Percentiles rank a stretch among this genome's conserved stretches.
Evolutionary conservation across 768 basidiomycete species (phyloP).

Genomic region (Hericium erinaceus): DNA sequence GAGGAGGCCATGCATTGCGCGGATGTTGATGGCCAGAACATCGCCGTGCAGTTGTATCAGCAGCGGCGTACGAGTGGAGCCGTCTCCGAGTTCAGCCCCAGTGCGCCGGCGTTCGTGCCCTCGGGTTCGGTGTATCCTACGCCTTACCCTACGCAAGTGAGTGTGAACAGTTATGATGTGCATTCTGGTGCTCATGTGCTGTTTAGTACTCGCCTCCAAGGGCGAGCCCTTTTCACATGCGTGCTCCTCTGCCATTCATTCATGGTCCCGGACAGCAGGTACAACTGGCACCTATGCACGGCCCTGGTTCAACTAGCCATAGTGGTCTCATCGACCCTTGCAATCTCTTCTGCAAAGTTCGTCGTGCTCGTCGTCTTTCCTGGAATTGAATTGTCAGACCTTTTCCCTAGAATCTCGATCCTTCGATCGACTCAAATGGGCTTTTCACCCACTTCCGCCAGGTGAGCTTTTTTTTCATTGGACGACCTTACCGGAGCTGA

Average conservation of each 20-base stretch:
- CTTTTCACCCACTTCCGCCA: constrained; percentile 77
- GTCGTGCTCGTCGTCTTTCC: constrained; percentile 6
- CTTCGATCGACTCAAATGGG: constrained; percentile 76
- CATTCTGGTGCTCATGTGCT: background rate
- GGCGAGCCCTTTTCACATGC: constrained; percentile 28
- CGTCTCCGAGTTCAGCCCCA: constrained; percentile 59
- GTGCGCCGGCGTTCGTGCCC: constrained; percentile 71
- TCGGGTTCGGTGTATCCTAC: constrained; percentile 42
- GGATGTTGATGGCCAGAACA: constrained; percentile 77
- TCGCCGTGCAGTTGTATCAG: constrained; percentile 73
- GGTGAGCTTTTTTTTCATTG: constrained; percentile 31
- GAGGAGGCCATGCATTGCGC: constrained; percentile 80
- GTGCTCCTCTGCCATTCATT: constrained; percentile 49
- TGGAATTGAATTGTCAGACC: too few relatives aligned
- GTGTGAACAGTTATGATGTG: constrained; percentile 7
- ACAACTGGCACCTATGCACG: constrained; percentile 63
- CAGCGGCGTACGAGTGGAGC: constrained; percentile 45
- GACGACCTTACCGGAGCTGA: constrained; percentile 1
- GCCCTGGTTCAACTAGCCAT: constrained; percentile 75
- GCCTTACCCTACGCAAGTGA: constrained; percentile 54
- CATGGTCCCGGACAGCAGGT: constrained; percentile 90
- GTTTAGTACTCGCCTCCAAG: constrained; percentile 65
- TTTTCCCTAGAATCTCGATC: constrained; percentile 65
- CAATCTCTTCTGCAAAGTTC: constrained; percentile 82
- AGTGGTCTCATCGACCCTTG: constrained; percentile 87